phyloP scores from a whole-genome alignment of 164 flowering plant species.

The Annona cherimola region DNA sequence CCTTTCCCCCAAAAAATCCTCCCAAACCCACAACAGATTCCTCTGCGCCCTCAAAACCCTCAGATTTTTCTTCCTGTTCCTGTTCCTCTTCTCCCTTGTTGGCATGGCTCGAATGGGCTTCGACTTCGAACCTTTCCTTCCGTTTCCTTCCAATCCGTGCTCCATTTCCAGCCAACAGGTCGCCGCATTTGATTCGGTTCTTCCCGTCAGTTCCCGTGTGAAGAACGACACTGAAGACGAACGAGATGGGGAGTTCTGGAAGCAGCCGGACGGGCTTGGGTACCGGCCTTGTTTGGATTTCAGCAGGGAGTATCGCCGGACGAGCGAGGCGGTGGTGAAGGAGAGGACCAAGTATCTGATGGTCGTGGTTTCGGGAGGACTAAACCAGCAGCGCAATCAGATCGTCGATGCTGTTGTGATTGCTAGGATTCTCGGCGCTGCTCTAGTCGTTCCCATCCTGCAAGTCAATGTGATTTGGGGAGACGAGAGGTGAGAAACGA shows the following conservation, averaged over 20 bases:
- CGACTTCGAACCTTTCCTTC: constrained; percentile 34
- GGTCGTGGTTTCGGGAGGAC: constrained; percentile 93
- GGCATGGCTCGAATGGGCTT: constrained; percentile 44
- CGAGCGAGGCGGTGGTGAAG: constrained; percentile 36
- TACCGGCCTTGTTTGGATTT: constrained; percentile 72
- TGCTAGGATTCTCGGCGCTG: constrained; percentile 92
- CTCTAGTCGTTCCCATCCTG: constrained; percentile 82
- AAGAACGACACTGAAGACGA: constrained; percentile 4
- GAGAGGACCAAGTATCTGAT: constrained; percentile 63
- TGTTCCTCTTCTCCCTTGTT: constrained; percentile 41
- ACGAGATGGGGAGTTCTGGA: constrained; percentile 50
- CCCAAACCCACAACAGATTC: constrained; percentile 11
- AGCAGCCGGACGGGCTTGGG: constrained; percentile 82
- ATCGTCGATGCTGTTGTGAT: constrained; percentile 97
- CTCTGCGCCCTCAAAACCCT: constrained; percentile 26
- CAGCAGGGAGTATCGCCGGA: constrained; percentile 39
- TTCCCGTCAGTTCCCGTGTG: neutral
- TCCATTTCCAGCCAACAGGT: constrained; percentile 9
- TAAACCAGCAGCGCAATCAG: constrained; percentile 98
- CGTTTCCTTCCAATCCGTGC: constrained; percentile 48
- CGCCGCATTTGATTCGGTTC: constrained; percentile 1
- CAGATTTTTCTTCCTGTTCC: constrained; percentile 27
- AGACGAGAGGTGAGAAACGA: constrained; percentile 73
- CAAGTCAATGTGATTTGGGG: constrained; percentile 97
- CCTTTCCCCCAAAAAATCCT: constrained; percentile 33